Conservation (phyloP, 176 grass and related monocot genomes). For the Sorghum bicolor region Sorghum_bicolor_NCBIv3 NC_012875.2:1250501-1251000, state of each 20-base stretch:
- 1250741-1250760: not conserved
- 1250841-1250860: not conserved
- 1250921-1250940: not conserved
- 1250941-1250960: not conserved
- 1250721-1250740: not conserved
- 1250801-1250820: not conserved
- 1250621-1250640: not conserved
- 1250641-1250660: not conserved
- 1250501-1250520: constrained; percentile 4
- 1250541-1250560: not conserved
- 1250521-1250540: not conserved
- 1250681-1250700: not conserved
- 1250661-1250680: not conserved
- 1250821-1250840: not conserved
- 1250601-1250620: not conserved
- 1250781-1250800: not conserved
- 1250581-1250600: not conserved
- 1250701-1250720: not conserved
- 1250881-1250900: no score
- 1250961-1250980: not conserved
- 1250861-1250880: no score
- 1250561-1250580: constrained; percentile 12
- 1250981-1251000: not conserved
- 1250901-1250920: not conserved
- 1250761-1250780: not conserved